A percentile compares a stretch with the other conserved stretches of the same genome.
phyloP scores from a whole-genome alignment of 192 early-diverging fungal species.

The Umbelopsis ramanniana region DNA sequence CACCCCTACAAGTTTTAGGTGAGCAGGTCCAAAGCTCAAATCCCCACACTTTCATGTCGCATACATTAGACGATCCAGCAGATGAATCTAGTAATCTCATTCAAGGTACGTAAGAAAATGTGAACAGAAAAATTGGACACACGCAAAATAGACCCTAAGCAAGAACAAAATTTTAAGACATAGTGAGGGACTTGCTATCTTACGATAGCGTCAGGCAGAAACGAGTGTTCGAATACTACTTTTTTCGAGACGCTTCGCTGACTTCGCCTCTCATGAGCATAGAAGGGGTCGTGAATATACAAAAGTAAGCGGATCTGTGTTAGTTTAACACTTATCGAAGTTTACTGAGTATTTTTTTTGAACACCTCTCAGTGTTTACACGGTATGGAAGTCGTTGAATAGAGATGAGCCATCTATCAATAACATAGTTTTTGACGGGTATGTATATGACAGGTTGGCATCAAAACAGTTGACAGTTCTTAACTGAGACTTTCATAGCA shows the following conservation, averaged over 20 bases:
- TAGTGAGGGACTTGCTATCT: constrained; percentile 51
- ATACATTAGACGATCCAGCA: neutral
- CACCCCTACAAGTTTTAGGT: neutral
- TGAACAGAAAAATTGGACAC: neutral
- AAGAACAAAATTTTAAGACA: constrained; percentile 21
- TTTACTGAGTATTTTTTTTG: neutral
- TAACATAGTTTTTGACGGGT: constrained; percentile 45
- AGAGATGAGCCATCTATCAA: constrained; percentile 37
- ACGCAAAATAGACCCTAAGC: too few species aligned
- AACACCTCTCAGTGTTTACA: constrained; percentile 27
- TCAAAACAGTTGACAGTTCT: neutral
- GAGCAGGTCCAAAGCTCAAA: neutral
- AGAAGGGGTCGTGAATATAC: constrained; percentile 53
- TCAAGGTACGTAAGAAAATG: neutral
- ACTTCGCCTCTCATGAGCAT: constrained; percentile 54
- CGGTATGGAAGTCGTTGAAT: constrained; percentile 42
- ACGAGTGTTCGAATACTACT: constrained; percentile 56
- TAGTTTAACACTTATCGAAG: neutral
- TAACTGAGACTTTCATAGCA: constrained; percentile 30
- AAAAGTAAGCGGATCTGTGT: constrained; percentile 39
- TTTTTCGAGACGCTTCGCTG: constrained; percentile 52
- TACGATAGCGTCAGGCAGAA: constrained; percentile 55
- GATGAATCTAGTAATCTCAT: constrained; percentile 12
- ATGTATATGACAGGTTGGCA: neutral
- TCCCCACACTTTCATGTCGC: constrained; percentile 6